phyloP scores from a whole-genome alignment of 2,329 filamentous ascomycete genomes.

The Plenodomus biglobosus region DNA sequence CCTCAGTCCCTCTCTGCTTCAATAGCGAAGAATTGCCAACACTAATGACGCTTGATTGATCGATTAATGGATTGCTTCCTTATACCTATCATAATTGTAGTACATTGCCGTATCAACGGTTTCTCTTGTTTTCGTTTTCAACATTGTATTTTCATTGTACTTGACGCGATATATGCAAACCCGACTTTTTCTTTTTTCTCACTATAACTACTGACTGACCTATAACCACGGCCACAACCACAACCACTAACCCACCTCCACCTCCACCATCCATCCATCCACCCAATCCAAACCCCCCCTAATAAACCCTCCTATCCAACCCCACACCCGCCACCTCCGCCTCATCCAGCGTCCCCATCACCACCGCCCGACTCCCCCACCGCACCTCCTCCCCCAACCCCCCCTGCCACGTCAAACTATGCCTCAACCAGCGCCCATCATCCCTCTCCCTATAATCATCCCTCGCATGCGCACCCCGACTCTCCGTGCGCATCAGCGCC shows the following conservation, averaged over 20 bases:
- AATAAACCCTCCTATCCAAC: conserved; percentile 43
- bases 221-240: no score
- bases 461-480: conserved; percentile 51
- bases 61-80: no score
- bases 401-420: conserved; percentile 52
- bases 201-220: no score
- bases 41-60: no score
- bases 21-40: no score
- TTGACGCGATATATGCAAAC: no score
- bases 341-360: conserved; percentile 50
- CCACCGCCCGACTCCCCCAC: conserved; percentile 48
- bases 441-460: conserved; percentile 51
- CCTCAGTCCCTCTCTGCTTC: no score
- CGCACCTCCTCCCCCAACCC: conserved; percentile 44
- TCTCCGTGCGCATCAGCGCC: conserved; percentile 49
- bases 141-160: conserved; percentile 2
- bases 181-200: background rate
- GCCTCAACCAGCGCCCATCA: conserved; percentile 51
- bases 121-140: no score
- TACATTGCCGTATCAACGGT: no score
- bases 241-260: background rate
- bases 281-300: no score
- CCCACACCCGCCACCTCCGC: conserved; percentile 45
- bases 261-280: background rate
- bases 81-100: no score